Percentiles rank a stretch among this genome's conserved stretches.
Conservation (phyloP, 306 rosid species). For the Glycine soja region DNA sequence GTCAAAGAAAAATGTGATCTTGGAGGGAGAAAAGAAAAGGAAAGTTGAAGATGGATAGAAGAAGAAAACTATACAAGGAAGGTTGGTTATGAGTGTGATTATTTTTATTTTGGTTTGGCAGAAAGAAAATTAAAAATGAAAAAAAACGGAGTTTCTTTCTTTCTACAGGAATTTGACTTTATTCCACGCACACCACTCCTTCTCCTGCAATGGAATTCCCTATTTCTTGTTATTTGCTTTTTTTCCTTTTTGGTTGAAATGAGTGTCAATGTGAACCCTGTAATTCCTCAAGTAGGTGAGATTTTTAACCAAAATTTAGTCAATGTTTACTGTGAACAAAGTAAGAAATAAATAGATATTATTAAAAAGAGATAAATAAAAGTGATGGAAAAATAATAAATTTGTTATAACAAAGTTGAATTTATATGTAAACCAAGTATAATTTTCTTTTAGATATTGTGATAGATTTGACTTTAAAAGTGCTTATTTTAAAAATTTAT, state of each 20-base stretch:
- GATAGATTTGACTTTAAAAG: not conserved
- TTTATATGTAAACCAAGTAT: too few species aligned
- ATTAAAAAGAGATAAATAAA: not conserved
- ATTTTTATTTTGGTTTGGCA: not conserved
- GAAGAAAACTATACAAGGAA: not conserved
- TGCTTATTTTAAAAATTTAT: not conserved
- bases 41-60: constrained; percentile 2
- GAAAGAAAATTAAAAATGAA: not conserved
- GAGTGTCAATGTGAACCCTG: not conserved
- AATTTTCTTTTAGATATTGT: not conserved
- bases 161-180: constrained; percentile 46
- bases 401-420: not conserved
- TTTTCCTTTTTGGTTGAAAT: not conserved
- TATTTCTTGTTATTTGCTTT: constrained; percentile 30
- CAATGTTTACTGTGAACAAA: not conserved
- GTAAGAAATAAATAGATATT: not conserved
- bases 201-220: constrained; percentile 7
- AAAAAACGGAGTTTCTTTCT: constrained; percentile 12
- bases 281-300: not conserved
- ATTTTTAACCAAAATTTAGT: not conserved
- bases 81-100: constrained; percentile 9
- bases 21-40: constrained; percentile 41
- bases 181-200: constrained; percentile 15
- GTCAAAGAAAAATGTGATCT: constrained; percentile 53
- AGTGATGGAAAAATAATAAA: not conserved